phyloP scores from a whole-genome alignment of 2,329 filamentous ascomycete genomes.

The Aspergillus hortae region DNA sequence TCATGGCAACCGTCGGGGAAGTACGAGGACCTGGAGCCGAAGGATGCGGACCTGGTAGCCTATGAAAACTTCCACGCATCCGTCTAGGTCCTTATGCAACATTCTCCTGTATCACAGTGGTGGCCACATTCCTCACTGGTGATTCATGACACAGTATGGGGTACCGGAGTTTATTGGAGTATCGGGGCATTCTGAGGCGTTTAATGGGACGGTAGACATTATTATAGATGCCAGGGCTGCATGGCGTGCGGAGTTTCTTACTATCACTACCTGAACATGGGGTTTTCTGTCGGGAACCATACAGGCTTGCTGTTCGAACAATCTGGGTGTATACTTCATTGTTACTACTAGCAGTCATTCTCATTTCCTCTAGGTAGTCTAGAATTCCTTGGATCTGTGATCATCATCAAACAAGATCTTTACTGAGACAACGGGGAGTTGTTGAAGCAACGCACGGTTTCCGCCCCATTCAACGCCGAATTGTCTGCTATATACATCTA shows the following conservation, averaged over 20 bases:
- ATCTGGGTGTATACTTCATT: no score
- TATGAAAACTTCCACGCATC: slow-evolving; percentile 7
- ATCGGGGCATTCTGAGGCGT: background rate
- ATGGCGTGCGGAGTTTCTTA: background rate
- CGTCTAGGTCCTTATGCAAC: background rate
- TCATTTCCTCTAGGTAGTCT: no score
- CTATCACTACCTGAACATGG: background rate
- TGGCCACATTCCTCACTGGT: background rate
- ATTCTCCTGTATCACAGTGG: background rate
- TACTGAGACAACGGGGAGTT: no score
- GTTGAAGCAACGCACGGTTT: no score
- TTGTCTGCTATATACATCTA: background rate
- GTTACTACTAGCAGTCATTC: no score
- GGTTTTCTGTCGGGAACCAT: background rate
- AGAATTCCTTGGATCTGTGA: no score
- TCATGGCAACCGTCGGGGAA: slow-evolving; percentile 11
- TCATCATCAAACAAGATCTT: no score
- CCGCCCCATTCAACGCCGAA: no score
- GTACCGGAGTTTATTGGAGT: background rate
- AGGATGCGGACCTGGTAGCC: slow-evolving; percentile 5
- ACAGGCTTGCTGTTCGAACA: no score
- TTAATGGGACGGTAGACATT: background rate
- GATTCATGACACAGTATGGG: background rate
- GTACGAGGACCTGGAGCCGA: slow-evolving; percentile 3
- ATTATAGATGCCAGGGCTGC: background rate